phyloP scores from a whole-genome alignment of 129 eudicot species.

The Glebionis coronaria region DNA sequence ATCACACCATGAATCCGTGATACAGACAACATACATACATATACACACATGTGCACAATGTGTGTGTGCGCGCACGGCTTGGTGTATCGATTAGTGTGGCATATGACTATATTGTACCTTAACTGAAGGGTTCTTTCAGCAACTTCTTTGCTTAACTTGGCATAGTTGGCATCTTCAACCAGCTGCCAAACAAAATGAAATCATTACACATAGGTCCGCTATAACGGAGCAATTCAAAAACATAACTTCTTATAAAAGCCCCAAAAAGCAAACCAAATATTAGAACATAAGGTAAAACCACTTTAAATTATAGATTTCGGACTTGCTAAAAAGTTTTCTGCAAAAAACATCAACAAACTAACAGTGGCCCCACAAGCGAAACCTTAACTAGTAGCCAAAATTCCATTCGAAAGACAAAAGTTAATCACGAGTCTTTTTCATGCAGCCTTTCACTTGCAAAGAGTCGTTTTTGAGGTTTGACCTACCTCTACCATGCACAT shows the following conservation, averaged over 20 bases:
- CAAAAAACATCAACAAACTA: neutral
- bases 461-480: slow-evolving; percentile 3
- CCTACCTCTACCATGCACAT: neutral
- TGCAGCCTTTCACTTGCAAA: neutral
- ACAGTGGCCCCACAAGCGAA: neutral
- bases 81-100: neutral
- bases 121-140: slow-evolving; percentile 74
- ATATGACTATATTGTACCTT: slow-evolving; percentile 45
- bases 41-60: neutral
- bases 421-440: neutral
- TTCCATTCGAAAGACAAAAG: too few relatives aligned
- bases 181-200: slow-evolving; percentile 49
- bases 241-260: neutral
- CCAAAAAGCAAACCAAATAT: neutral
- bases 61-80: neutral
- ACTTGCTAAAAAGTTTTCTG: slow-evolving; percentile 7
- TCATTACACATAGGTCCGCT: slow-evolving; percentile 9
- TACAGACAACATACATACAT: neutral
- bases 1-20: slow-evolving; percentile 2
- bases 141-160: slow-evolving; percentile 77
- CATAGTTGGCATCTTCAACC: slow-evolving; percentile 65
- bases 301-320: slow-evolving; percentile 1
- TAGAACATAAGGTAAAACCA: neutral
- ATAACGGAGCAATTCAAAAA: neutral
- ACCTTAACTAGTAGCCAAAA: too few relatives aligned